Base-by-base conservation (phyloP, 2,329 filamentous ascomycete species). In the Neonectria hederae region DNA sequence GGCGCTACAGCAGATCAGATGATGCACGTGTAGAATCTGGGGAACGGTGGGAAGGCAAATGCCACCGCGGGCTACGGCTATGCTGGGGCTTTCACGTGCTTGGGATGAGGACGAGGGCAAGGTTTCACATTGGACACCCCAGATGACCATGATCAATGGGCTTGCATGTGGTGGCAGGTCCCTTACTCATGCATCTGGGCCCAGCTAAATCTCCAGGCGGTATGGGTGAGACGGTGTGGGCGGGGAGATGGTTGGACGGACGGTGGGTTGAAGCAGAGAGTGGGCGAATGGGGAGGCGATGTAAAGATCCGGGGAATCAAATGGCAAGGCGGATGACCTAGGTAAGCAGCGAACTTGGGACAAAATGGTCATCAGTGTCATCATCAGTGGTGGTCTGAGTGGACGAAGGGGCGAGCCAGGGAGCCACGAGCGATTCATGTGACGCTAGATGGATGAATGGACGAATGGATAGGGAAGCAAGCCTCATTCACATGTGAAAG, bases 401-500 rank as follows among this genome's bases (percentile, higher is more conserved):
- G 54, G 55, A 45, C 22, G 14, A 35, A 35, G 32, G 32, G 38
- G 30, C 14, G 46, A 49, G 14, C 28, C n/a, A 51, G 42, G 53
- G 22, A 55, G 54, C 59, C 54, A 38, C 14, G 24, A 49, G 48
- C 22, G 61, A 63, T 55, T 64, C 62, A 64, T 64, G 62, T 55
- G 62, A 51, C 52, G 43, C 45, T 10, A 11, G 7, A 32, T 21
- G 26, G 26, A 14, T 55, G 46, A 51, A 49, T 32, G 58, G 43
- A 28, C n/a, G 51, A 32, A 46, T 26, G 21, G 45, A 48, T 14
- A 14, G 42, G 19, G 26, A 43, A 42, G 51, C 5, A 14, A n/a
- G 55, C 9, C n/a, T 42, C 11, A 42, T 63, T 65, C 46, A 63
- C 63, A 65, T 65, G 63, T 65, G 63, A 65, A 65, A 65, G 45